Evolutionary conservation across 257 asterid species (phyloP).

Genomic region (Solanum etuberosum): DNA sequence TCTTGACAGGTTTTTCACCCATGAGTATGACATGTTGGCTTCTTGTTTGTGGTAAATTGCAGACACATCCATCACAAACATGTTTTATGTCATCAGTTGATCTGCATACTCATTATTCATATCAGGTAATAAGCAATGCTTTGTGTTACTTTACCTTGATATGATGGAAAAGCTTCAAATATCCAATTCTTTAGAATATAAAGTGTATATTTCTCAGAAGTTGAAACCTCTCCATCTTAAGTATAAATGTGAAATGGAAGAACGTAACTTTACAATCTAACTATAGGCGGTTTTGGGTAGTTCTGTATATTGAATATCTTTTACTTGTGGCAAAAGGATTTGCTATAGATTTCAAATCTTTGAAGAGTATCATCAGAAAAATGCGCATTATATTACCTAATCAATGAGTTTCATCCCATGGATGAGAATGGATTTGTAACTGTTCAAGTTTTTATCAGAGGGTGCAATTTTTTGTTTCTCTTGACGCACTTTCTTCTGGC

Average conservation of each 20-base stretch:
- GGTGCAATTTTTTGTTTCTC: not conserved
- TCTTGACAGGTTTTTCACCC: not conserved
- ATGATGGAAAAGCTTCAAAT: not conserved
- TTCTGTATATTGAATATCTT: not conserved
- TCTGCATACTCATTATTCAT: conserved; percentile 97
- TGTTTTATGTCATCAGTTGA: conserved; percentile 98
- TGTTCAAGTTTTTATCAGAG: not conserved
- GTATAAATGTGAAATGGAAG: not conserved
- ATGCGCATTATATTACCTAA: not conserved
- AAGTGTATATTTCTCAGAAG: not conserved
- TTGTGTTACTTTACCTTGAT: not conserved
- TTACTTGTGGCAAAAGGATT: not conserved
- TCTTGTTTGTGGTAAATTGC: conserved; percentile 29
- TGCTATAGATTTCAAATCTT: not conserved
- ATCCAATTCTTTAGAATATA: not conserved
- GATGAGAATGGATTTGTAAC: not conserved
- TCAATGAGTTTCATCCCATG: not conserved
- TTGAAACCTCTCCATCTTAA: not conserved
- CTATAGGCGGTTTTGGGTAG: not conserved
- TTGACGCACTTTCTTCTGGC: not conserved
- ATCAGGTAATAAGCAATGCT: conserved; percentile 54
- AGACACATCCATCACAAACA: conserved; percentile 99
- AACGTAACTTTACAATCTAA: not conserved
- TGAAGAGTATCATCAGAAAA: not conserved
- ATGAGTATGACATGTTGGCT: not conserved